These are phyloP conservation scores for Trichoderma asperelloides DNA, from an alignment of 495 filamentous ascomycete species.

Conservation along the genomic window DNA sequence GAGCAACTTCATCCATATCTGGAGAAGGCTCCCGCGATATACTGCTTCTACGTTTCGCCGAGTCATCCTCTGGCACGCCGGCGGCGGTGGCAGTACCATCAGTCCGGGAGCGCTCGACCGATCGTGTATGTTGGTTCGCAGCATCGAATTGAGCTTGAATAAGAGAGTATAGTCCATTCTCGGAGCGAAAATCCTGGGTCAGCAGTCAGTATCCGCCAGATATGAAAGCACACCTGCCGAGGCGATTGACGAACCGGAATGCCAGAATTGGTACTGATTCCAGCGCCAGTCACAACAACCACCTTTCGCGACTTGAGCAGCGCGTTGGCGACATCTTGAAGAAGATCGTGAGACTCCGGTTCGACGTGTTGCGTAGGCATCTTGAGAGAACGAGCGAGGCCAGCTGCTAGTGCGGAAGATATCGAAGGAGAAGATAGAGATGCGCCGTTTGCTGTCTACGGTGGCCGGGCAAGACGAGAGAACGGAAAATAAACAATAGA, in stretches of 20 bases:
- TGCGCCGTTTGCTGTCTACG: not conserved
- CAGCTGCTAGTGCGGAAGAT: not conserved
- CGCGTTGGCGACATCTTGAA: conserved; percentile 52
- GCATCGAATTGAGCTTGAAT: conserved; percentile 57
- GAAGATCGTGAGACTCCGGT: conserved; percentile 36
- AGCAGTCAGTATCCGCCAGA: conserved; percentile 3
- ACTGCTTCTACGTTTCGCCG: conserved; percentile 3
- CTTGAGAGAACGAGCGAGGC: conserved; percentile 10
- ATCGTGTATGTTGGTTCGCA: conserved; percentile 8
- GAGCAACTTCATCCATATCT: not conserved
- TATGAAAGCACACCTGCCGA: not conserved
- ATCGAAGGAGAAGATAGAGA: not conserved
- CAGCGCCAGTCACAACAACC: conserved; percentile 60
- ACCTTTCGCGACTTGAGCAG: conserved; percentile 53
- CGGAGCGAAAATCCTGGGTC: conserved; percentile 58
- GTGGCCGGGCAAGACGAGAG: not conserved
- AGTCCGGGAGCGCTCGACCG: conserved; percentile 13
- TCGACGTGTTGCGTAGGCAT: conserved; percentile 50
- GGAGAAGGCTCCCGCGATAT: not conserved
- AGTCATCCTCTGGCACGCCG: conserved; percentile 9
- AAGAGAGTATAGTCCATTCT: conserved; percentile 59
- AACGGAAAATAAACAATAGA: not conserved
- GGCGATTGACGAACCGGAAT: conserved; percentile 48
- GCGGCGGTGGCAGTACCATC: conserved; percentile 14
- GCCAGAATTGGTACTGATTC: conserved; percentile 64